Base-by-base conservation (phyloP, 495 filamentous ascomycete genomes). In the Aspergillus leporis region DNA sequence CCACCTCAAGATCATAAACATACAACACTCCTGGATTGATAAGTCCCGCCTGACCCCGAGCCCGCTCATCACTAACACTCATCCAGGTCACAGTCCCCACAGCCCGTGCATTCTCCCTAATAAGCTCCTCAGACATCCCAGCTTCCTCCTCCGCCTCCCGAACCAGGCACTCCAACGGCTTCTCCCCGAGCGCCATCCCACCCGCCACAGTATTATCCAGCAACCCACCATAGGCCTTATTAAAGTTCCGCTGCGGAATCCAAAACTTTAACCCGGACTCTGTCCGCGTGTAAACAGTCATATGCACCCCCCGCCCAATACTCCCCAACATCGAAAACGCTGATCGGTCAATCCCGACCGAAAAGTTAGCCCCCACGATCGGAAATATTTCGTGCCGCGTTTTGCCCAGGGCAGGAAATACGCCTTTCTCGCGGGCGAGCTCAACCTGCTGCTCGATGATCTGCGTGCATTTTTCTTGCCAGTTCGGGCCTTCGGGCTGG, bases 141-240 rank as follows among this genome's bases (percentile, higher is more conserved):
- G 81, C 79, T 56, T 86, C 83, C 62, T 86, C 83, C 31, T 66
- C 69, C 0, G 79, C 73, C 61, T 85, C 83, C n/a, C 74, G 74
- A 34, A 85, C 58, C 32, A 85, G 69, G 61, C 78, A 80, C 5
- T 81, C 76, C 14, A 80, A 66, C 4, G 83, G 80, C 12, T 62
- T 66, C 48, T 78, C 70, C 0, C 73, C 74, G 1, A 74, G 61
- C 13, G 71, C 68, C 18, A 86, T 68, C 16, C 83, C 81, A 8
- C 82, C 83, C 76, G 56, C 84, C 0, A 86, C 84, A 0, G 82
- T 78, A 4, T 66, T 74, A 64, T 86, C 83, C 9, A 87, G 74
- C 70, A 71, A 73, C 13, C 71, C 69, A 3, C 81, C 80, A 56
- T 75, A 83, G 0, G 71, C 72, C 51, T 81, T 70, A 23, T 74